Conservation (phyloP, 495 filamentous ascomycete genomes). For the Talaromyces adpressus region DNA sequence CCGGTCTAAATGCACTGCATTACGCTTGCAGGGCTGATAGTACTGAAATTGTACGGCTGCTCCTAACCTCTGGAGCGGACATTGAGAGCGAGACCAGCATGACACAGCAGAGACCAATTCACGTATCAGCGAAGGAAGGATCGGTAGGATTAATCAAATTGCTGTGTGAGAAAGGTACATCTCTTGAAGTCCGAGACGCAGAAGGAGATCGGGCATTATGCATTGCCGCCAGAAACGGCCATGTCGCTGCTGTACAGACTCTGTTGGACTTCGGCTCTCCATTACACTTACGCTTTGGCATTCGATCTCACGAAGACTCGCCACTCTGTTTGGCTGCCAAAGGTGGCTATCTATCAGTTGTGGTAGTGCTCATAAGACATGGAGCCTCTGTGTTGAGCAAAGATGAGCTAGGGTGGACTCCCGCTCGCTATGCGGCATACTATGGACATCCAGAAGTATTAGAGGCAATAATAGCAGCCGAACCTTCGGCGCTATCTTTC, state of each 20-base stretch:
- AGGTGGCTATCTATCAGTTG: constrained; percentile 30
- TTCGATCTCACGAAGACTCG: constrained; percentile 29
- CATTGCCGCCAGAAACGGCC: constrained; percentile 28
- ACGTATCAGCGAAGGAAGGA: constrained; percentile 27
- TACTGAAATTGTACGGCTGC: constrained; percentile 26
- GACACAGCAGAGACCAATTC: constrained; percentile 29
- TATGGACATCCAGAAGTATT: constrained; percentile 31
- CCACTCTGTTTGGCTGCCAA: constrained; percentile 36
- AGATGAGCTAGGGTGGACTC: constrained; percentile 35
- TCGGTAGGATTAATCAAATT: constrained; percentile 27
- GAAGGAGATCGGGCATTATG: constrained; percentile 32
- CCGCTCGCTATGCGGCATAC: constrained; percentile 32
- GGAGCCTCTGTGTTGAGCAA: constrained; percentile 32
- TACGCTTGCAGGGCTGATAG: constrained; percentile 35
- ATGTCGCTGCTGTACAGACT: constrained; percentile 27
- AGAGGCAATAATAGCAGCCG: neutral
- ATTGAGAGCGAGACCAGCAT: constrained; percentile 27
- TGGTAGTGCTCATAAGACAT: constrained; percentile 24
- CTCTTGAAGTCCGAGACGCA: constrained; percentile 30
- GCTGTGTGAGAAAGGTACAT: constrained; percentile 30
- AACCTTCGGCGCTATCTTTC: neutral
- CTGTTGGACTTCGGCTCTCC: constrained; percentile 33
- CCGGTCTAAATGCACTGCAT: constrained; percentile 31
- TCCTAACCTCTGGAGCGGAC: constrained; percentile 33
- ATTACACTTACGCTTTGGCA: constrained; percentile 20